Conservation (phyloP, 805 yeast genomes). For the Sugiyamaella boreocaroliniensis region DNA sequence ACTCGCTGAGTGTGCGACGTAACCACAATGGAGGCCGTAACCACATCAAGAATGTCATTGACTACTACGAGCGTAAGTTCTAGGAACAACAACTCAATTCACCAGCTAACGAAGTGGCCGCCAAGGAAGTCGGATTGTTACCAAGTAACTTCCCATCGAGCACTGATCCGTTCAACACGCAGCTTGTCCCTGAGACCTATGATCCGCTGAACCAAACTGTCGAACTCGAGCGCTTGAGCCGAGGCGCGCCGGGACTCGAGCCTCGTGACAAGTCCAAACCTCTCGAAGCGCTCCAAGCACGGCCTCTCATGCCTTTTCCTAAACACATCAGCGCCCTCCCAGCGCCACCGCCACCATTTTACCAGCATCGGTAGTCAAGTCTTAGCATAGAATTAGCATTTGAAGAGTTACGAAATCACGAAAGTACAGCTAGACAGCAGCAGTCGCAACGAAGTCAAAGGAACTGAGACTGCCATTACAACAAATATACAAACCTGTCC, state of each 20-base stretch:
- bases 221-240: slow-evolving; percentile 4
- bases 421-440: too few species aligned
- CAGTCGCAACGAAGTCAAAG: too few species aligned
- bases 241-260: slow-evolving; percentile 15
- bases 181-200: background rate
- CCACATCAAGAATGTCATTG: slow-evolving; percentile 64
- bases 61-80: slow-evolving; percentile 55
- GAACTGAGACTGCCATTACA: too few species aligned
- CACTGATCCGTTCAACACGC: slow-evolving; percentile 1
- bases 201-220: slow-evolving; percentile 12
- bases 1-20: slow-evolving; percentile 77
- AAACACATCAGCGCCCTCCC: background rate
- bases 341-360: background rate
- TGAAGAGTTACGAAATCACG: too few species aligned
- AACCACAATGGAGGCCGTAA: slow-evolving; percentile 73
- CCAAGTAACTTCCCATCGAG: slow-evolving; percentile 7
- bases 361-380: background rate
- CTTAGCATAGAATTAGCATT: too few species aligned
- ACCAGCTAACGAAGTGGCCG: slow-evolving; percentile 8
- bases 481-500: too few species aligned
- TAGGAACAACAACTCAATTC: background rate
- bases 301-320: background rate
- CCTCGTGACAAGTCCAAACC: background rate
- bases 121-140: slow-evolving; percentile 13
- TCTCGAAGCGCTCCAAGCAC: background rate